A percentile compares a stretch with the other conserved stretches of the same genome.
These are phyloP conservation scores for Rhodotorula diobovata DNA, from an alignment of 768 basidiomycete genomes.

Conservation along the genomic window DNA sequence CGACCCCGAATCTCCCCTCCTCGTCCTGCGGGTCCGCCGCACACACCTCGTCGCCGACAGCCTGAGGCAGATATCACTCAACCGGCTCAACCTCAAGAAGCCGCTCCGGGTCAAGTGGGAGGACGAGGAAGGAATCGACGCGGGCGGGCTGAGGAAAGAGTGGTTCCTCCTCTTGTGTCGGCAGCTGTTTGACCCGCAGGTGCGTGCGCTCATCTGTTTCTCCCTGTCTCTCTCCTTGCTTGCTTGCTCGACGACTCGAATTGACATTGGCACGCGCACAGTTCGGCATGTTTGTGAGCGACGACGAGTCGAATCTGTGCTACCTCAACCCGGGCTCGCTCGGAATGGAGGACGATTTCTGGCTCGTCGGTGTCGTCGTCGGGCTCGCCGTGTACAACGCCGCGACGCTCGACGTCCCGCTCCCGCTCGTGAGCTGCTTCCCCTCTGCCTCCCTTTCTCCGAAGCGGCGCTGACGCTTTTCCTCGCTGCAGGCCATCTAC, in stretches of 20 bases:
- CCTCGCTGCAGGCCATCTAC: conserved; percentile 59
- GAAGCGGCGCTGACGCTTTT: neutral
- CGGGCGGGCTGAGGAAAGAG: conserved; percentile 58
- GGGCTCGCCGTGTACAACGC: conserved; percentile 74
- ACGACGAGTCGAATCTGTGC: conserved; percentile 65
- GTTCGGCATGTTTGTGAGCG: conserved; percentile 58
- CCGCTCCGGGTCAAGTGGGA: conserved; percentile 70
- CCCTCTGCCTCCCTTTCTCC: too few species aligned
- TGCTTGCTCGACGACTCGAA: neutral
- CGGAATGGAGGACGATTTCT: conserved; percentile 73
- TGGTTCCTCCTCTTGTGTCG: conserved; percentile 83
- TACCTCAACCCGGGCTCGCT: conserved; percentile 72
- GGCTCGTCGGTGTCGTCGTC: conserved; percentile 69
- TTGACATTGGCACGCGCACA: neutral
- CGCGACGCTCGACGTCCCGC: conserved; percentile 72
- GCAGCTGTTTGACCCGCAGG: conserved; percentile 62
- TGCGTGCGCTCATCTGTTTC: neutral
- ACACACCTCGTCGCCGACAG: conserved; percentile 28
- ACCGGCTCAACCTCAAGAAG: conserved; percentile 61
- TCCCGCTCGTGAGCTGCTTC: conserved; percentile 55
- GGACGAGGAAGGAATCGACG: conserved; percentile 70
- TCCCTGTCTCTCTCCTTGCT: too few species aligned
- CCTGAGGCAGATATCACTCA: conserved; percentile 30
- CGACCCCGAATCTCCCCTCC: conserved; percentile 5
- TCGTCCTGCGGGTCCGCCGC: conserved; percentile 22